Conservation (phyloP, 1,139 yeast species). For the Blastobotrys capitulatus region DNA sequence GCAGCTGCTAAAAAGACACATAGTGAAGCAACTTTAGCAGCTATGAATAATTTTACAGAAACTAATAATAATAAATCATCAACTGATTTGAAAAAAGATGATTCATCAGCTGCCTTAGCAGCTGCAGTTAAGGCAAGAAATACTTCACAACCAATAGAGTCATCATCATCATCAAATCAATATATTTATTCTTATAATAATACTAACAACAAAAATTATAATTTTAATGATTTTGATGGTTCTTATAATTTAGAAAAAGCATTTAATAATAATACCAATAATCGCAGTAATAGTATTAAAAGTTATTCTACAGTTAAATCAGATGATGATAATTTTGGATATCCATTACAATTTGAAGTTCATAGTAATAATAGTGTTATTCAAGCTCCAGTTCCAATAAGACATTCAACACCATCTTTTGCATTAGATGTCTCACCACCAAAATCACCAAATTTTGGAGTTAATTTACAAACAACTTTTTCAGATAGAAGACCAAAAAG, state of each 20-base stretch:
- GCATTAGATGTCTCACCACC: not conserved
- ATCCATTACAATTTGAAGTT: not conserved
- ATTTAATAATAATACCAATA: not conserved
- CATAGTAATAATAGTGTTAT: not conserved
- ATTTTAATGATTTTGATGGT: not conserved
- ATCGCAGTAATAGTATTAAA: not conserved
- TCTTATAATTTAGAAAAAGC: not conserved
- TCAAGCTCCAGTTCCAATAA: slow-evolving; percentile 3
- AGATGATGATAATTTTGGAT: not conserved
- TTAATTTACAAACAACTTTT: not conserved
- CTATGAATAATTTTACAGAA: not conserved
- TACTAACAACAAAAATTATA: too few species aligned
- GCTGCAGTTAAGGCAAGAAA: slow-evolving; percentile 6
- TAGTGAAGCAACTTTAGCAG: not conserved
- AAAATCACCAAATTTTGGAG: not conserved
- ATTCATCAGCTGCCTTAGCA: not conserved
- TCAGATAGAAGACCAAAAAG: not conserved
- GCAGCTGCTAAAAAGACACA: slow-evolving; percentile 7
- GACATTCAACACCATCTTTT: slow-evolving; percentile 4
- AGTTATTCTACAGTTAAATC: not conserved
- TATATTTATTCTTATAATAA: not conserved
- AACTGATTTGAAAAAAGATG: not conserved
- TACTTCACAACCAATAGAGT: too few species aligned
- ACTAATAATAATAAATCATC: not conserved
- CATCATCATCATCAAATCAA: too few species aligned